Base-by-base conservation (phyloP, 345 rosid species). In the Boechera retrofracta region DNA sequence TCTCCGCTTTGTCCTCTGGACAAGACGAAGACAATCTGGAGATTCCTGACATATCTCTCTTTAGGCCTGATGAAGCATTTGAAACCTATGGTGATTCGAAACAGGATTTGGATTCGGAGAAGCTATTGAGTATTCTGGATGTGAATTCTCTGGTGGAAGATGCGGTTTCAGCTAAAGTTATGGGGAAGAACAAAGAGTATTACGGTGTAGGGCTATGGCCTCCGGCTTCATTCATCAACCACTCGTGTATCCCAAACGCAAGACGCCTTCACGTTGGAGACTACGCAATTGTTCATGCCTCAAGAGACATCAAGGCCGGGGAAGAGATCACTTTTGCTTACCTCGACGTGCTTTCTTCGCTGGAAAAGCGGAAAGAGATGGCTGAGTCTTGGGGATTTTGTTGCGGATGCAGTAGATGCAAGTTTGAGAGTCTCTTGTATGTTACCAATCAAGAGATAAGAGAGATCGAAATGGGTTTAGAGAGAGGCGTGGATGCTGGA, bases 111-210 rank as follows among this genome's bases (percentile, higher is more conserved):
- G 89, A 84, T 32, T 75, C 44, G 69, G 83, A 44, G 63, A 84
- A 72, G 79, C 72, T 94, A n/a, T 59, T 91, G 77, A 88, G 85
- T 81, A 85, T 90, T 7, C 44, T 94, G 80, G 98, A 94, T 84
- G 93, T 90, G 79, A 91, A 90, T 84, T 87, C 97, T 29, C 84
- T 91, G 0, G 97, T 94, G 47, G 97, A 94, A 81, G 89, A 88
- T 53, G 87, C 93, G 3, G 83, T 81, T 75, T 87, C 97, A 5
- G 92, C 92, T 13, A 87, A 85, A 66, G 91, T 90, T 1, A 36
- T 94, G 71, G 98, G 97, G 59, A 92, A 82, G 83, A 90, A 91
- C 69, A 89, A 85, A 53, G 95, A 86, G 57, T 89, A 80, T 64
- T 85, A 90, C 67, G 95, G 97, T 35, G 85, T 90, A 38, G 98